These are phyloP conservation scores for Metarhizium humberi DNA, from an alignment of 2,329 filamentous ascomycete species.

Conservation along the genomic window DNA sequence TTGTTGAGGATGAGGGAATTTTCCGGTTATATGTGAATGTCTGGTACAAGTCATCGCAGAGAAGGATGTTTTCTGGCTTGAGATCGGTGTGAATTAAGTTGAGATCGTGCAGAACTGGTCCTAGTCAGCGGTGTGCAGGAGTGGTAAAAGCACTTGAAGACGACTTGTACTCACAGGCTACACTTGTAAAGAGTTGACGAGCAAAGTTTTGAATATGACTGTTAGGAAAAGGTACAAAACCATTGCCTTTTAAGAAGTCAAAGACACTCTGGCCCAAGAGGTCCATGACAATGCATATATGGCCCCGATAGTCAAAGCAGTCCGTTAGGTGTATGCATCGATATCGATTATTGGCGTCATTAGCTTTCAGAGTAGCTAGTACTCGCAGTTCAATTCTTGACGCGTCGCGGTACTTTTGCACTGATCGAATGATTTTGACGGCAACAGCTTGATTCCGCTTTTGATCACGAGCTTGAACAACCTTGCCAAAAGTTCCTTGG, in stretches of 20 bases:
- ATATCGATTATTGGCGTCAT: constrained; percentile 86
- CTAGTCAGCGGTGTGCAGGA: not conserved
- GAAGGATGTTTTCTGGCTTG: constrained; percentile 62
- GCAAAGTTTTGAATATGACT: constrained; percentile 98
- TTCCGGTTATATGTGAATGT: constrained; percentile 63
- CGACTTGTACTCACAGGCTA: constrained; percentile 65
- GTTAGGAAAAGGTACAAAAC: constrained; percentile 94
- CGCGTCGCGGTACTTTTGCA: constrained; percentile 96
- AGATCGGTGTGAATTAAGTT: constrained; percentile 90
- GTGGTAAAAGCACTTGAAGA: not conserved
- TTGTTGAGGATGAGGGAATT: constrained; percentile 57
- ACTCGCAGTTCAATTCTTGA: constrained; percentile 91
- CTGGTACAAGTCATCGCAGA: constrained; percentile 56
- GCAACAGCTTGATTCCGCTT: constrained; percentile 71
- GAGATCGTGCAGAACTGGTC: constrained; percentile 80
- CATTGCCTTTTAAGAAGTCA: constrained; percentile 92
- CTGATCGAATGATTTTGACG: constrained; percentile 96
- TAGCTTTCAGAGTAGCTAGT: constrained; percentile 80
- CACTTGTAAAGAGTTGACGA: constrained; percentile 91
- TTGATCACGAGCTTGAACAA: constrained; percentile 83
- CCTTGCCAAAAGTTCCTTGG: constrained; percentile 96
- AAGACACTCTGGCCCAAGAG: constrained; percentile 91
- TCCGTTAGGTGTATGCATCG: constrained; percentile 94
- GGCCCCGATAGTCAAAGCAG: constrained; percentile 93
- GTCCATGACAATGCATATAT: constrained; percentile 81